Conservation (phyloP, 306 rosid species). For the Medicago truncatula region MtrunA17r5.0-ANR NC_053043.1:47011501-47012000, state of each 20-base stretch:
- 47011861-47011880: slow-evolving; percentile 48
- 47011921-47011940: slow-evolving; percentile 54
- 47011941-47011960: slow-evolving; percentile 70
- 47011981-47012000: slow-evolving; percentile 52
- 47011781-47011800: slow-evolving; percentile 31
- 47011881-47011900: slow-evolving; percentile 51
- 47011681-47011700: background rate
- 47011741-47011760: slow-evolving; percentile 30
- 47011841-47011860: slow-evolving; percentile 36
- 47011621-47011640: background rate
- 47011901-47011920: slow-evolving; percentile 38
- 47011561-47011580: slow-evolving; percentile 29
- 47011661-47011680: slow-evolving; percentile 1
- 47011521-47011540: background rate
- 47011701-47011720: background rate
- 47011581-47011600: background rate
- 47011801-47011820: slow-evolving; percentile 26
- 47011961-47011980: slow-evolving; percentile 67
- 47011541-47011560: slow-evolving; percentile 28
- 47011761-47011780: slow-evolving; percentile 45
- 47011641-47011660: slow-evolving; percentile 22
- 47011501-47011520: background rate
- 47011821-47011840: slow-evolving; percentile 34
- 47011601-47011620: background rate
- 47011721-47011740: slow-evolving; percentile 33